Percentiles rank a stretch among this genome's conserved stretches.
Conservation (phyloP, 345 rosid species). For the Zanthoxylum bungeanum region DNA sequence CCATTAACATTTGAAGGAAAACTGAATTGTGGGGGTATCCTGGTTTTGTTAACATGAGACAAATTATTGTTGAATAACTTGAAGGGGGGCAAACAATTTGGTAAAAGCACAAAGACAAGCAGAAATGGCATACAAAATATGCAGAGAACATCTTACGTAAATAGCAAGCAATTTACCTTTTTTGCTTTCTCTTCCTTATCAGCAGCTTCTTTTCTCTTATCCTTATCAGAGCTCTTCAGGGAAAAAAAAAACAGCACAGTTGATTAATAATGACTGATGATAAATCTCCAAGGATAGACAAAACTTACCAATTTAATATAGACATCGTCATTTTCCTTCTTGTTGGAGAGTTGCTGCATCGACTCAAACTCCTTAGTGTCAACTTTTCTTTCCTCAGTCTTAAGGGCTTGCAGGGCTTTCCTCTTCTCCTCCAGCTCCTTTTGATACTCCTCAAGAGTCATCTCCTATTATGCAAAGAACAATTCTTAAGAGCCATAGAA, state of each 20-base stretch:
- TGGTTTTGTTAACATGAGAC: too few relatives aligned
- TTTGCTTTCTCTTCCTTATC: constrained; percentile 67
- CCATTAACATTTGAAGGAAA: too few relatives aligned
- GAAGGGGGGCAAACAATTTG: neutral
- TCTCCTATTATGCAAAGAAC: constrained; percentile 45
- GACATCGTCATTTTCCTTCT: constrained; percentile 53
- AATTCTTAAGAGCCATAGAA: neutral
- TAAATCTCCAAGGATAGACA: neutral
- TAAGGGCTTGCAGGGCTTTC: constrained; percentile 52
- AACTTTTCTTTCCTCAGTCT: constrained; percentile 65
- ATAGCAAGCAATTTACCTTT: constrained; percentile 36
- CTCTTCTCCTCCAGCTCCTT: constrained; percentile 67
- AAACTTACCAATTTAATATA: constrained; percentile 57
- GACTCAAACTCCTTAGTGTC: constrained; percentile 59
- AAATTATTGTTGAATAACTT: neutral
- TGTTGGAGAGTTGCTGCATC: constrained; percentile 69
- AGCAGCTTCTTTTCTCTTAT: constrained; percentile 55
- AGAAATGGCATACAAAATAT: too few relatives aligned
- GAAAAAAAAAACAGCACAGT: neutral
- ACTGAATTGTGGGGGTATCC: too few relatives aligned
- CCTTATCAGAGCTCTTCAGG: constrained; percentile 68
- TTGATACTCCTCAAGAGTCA: constrained; percentile 91
- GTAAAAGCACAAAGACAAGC: neutral
- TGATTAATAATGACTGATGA: neutral
- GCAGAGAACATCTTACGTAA: neutral